Evolutionary conservation across 2,329 filamentous ascomycete genomes (phyloP), one percentile per base, ranked within the genome.

Genomic region (Sphaerulina musiva): DNA sequence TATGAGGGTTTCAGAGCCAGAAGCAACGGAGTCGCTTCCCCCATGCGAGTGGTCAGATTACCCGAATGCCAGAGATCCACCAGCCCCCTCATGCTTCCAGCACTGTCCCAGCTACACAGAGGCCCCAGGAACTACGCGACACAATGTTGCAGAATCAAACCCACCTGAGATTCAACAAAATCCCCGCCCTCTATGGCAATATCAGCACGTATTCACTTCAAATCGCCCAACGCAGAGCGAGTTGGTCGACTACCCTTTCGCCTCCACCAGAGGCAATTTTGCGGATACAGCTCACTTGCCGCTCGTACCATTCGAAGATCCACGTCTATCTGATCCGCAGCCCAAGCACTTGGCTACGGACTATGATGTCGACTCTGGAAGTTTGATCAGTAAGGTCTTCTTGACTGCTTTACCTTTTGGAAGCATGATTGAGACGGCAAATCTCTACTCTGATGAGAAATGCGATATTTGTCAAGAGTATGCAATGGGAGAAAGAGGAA

Each of bases 391-490:
- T 12, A 41, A 51, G 10, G 46, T 49, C 1, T 46, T 49, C 31
- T 48, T 57, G 46, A 57, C 44, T 4, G 20, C 55, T 50, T 40
- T 57, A 29, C 55, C 55, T 8, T 54, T 49, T n/a, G 55, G 55
- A 6, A 50, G 43, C 34, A 14, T 57, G 12, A 31, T 57, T 38
- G 55, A 57, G 41, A 43, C 42, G 12, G 55, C 55, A 17, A 47
- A 48, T n/a, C 17, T 47, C 11, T 55, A 55, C 36, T 17, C 32
- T 7, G 48, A 51, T 26, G 42, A 51, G 31, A 51, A 8, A 29
- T 51, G 48, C 32, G 34, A 46, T 32, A 23, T 11, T 4, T 51
- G 48, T 11, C 39, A 44, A 20, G 10, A 14, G 29, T 26, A 36
- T 40, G 40, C 31, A 8, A 51, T 29, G n/a, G 26, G 26, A 29